Evolutionary conservation across 352 stramenopile genomes (phyloP), one percentile per base, ranked within the genome.

Genomic region (Pythium rishiriense): DNA sequence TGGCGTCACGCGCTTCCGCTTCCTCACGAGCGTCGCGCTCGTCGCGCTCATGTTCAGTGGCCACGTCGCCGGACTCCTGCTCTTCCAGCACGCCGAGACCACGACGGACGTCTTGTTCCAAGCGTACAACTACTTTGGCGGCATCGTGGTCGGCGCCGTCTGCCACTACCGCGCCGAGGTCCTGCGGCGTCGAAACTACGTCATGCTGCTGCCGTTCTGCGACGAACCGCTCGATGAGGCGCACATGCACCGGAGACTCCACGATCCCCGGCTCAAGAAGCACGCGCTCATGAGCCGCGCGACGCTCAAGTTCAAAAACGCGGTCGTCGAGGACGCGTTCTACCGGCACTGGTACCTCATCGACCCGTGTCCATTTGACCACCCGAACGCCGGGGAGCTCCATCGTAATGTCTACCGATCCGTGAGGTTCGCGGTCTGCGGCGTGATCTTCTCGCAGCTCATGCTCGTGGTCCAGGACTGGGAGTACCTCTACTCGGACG

Each of bases 301-400:
- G 26, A 72, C 71, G 12, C 68, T 80, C 22, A 77, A 77, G 47
- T 83, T 83, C 59, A 69, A 69, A 43, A 68, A 83, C 60, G 25
- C 22, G 4, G 54, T 64, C 8, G 65, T 83, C 14, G 75, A 83
- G 52, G 70, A 72, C 12, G 57, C 71, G 11, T 83, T 83, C 56
- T 79, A 79, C 39, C 61, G 72, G 1, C 66, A 75, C 26, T 83
- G 75, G 73, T 83, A 83, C 47, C 51, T 83, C 22, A 72, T 83
- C 22, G 70, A 83, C 37, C 56, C 69, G 17, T 74, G 54, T 28
- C 75, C 75, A 17, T 83, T 83, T 31, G 70, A 83, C 43, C 73
- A 83, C 26, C 67, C 67, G 7, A 79, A 80, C 45, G 73, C 69
- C 10, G 68, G 69, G 19, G 63, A 73, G 45, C 46, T 83, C 41